Conservation (phyloP, 2,329 filamentous ascomycete genomes). For the Penicillium decumbens region DNA sequence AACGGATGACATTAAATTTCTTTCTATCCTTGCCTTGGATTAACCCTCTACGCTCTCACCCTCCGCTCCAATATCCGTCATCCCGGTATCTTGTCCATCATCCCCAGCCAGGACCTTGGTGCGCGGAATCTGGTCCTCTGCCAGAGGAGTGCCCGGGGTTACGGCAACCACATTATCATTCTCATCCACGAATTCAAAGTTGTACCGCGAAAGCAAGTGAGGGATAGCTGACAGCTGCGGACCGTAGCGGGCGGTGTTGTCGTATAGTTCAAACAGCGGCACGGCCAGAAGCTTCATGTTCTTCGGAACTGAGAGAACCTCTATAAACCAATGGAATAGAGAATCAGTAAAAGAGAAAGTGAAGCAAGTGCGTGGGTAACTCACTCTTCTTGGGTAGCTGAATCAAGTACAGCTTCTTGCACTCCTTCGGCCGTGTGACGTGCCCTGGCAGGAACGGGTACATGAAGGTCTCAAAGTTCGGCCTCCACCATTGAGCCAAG, state of each 20-base stretch:
- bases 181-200: constrained; percentile 97
- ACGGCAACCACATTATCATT: constrained; percentile 78
- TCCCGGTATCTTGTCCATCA: constrained; percentile 33
- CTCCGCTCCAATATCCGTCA: constrained; percentile 30
- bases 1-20: constrained; percentile 4
- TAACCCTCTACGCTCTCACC: constrained; percentile 24
- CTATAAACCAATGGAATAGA: constrained; percentile 43
- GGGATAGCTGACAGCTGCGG: constrained; percentile 95
- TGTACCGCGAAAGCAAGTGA: constrained; percentile 88
- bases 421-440: constrained; percentile 94
- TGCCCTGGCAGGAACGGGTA: constrained; percentile 97
- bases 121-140: constrained; percentile 55
- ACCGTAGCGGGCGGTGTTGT: constrained; percentile 91
- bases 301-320: constrained; percentile 93
- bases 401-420: constrained; percentile 98
- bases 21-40: constrained; percentile 5
- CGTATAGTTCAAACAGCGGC: constrained; percentile 94
- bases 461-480: constrained; percentile 99
- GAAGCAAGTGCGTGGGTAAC: constrained; percentile 34
- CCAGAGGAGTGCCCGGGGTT: constrained; percentile 67
- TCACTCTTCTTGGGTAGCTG: constrained; percentile 86
- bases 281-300: constrained; percentile 99
- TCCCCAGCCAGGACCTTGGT: constrained; percentile 61
- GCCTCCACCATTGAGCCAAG: constrained; percentile 95
- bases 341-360: not conserved